Evolutionary conservation across 1,139 yeast genomes (phyloP).

Genomic region (Kodamaea sp.): DNA sequence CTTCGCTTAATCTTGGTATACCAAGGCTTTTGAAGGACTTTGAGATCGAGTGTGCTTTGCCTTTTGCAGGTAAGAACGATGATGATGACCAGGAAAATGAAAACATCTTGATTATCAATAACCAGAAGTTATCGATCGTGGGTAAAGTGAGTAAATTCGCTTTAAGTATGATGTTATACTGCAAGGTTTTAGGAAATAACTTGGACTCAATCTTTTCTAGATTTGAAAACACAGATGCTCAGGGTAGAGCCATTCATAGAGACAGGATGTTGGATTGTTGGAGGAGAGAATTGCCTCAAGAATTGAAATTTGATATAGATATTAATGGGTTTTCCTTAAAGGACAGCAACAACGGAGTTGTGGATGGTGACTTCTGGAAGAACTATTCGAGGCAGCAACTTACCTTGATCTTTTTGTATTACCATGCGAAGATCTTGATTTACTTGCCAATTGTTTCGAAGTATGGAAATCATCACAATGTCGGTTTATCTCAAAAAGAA

Average conservation of each 20-base stretch:
- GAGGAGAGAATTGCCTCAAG: slow-evolving; percentile 69
- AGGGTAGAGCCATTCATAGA: slow-evolving; percentile 43
- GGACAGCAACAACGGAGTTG: slow-evolving; percentile 29
- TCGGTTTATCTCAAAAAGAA: slow-evolving; percentile 46
- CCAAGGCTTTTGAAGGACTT: slow-evolving; percentile 77
- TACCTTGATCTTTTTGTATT: slow-evolving; percentile 64
- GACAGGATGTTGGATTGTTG: slow-evolving; percentile 79
- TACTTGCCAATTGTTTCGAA: slow-evolving; percentile 72
- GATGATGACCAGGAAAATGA: slow-evolving; percentile 48
- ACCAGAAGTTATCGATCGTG: slow-evolving; percentile 58
- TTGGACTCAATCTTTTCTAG: slow-evolving; percentile 64
- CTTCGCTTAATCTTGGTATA: slow-evolving; percentile 77
- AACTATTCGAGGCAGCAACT: slow-evolving; percentile 52
- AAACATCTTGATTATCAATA: slow-evolving; percentile 58
- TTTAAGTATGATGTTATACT: slow-evolving; percentile 64
- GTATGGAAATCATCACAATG: slow-evolving; percentile 46
- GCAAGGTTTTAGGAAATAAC: slow-evolving; percentile 73
- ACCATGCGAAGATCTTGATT: slow-evolving; percentile 76
- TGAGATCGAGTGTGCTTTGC: slow-evolving; percentile 85
- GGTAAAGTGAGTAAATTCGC: slow-evolving; percentile 70
- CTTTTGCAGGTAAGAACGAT: slow-evolving; percentile 60
- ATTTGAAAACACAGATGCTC: slow-evolving; percentile 40
- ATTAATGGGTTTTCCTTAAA: slow-evolving; percentile 58
- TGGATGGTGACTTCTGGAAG: slow-evolving; percentile 34
- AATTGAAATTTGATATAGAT: slow-evolving; percentile 65